phyloP scores from a whole-genome alignment of 352 stramenopile species.

The Lagenidium giganteum region DNA sequence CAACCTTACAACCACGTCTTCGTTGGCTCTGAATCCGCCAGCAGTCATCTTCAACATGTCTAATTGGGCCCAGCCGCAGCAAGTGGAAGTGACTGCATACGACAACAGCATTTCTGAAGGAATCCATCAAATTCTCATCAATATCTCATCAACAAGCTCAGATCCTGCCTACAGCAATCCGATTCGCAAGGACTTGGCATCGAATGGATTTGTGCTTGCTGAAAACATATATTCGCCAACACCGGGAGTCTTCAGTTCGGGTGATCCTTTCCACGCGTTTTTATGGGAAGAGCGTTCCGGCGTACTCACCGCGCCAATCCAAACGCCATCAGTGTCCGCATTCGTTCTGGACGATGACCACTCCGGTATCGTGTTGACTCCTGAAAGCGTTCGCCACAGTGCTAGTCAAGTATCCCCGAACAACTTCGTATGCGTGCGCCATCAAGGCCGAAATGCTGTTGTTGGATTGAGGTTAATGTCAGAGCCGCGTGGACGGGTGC shows the following conservation, averaged over 20 bases:
- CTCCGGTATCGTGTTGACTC: constrained; percentile 22
- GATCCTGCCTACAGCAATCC: constrained; percentile 34
- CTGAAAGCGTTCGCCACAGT: constrained; percentile 29
- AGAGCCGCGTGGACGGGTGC: too few species aligned
- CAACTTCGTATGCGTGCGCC: constrained; percentile 34
- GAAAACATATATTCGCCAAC: constrained; percentile 42
- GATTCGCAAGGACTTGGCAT: constrained; percentile 16
- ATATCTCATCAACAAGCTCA: constrained; percentile 22
- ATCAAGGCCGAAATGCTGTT: constrained; percentile 34
- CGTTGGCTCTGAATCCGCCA: constrained; percentile 13
- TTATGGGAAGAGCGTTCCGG: constrained; percentile 35
- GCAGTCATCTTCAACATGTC: constrained; percentile 32
- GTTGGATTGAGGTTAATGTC: constrained; percentile 36
- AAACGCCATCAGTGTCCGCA: constrained; percentile 13
- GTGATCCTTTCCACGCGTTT: constrained; percentile 44
- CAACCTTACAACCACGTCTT: constrained; percentile 1
- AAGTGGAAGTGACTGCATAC: constrained; percentile 24
- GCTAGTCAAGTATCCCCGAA: constrained; percentile 15
- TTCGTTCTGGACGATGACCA: constrained; percentile 59
- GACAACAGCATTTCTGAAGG: constrained; percentile 29
- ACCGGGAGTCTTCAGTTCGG: constrained; percentile 45
- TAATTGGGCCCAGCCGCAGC: constrained; percentile 35
- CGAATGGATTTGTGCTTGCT: constrained; percentile 28
- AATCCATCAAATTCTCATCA: constrained; percentile 30
- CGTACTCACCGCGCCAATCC: constrained; percentile 38